phyloP scores from a whole-genome alignment of 495 filamentous ascomycete genomes.

The Trypethelium eluteriae region DNA sequence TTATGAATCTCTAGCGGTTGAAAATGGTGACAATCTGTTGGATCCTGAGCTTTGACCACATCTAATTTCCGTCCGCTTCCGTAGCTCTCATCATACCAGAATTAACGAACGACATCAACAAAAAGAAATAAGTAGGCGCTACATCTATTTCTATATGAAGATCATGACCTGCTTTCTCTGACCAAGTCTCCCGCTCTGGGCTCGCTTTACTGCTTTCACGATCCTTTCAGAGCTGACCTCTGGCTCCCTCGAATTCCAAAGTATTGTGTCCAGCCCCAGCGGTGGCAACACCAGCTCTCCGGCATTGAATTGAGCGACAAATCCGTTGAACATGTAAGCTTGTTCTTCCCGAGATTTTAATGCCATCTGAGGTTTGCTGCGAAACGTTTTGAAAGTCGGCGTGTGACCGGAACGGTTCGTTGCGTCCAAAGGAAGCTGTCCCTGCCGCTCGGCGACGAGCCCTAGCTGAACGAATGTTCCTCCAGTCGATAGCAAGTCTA shows the following conservation, averaged over 20 bases:
- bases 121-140: neutral
- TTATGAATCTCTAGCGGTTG: too few relatives aligned
- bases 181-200: neutral
- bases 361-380: neutral
- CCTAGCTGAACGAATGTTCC: neutral
- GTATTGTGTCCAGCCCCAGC: neutral
- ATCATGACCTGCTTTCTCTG: neutral
- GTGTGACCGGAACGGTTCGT: neutral
- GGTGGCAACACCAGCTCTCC: neutral
- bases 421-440: neutral
- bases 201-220: neutral
- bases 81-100: neutral
- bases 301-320: neutral
- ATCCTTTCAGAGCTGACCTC: neutral
- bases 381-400: neutral
- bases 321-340: neutral
- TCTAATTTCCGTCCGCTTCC: neutral
- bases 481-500: neutral
- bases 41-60: neutral
- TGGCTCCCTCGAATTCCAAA: neutral
- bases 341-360: neutral
- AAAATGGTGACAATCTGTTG: too few relatives aligned
- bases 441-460: neutral
- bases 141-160: neutral
- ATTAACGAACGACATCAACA: neutral